These are phyloP conservation scores for Oryza officinalis DNA, from an alignment of 176 grass and related monocot species.

Conservation along the genomic window DNA sequence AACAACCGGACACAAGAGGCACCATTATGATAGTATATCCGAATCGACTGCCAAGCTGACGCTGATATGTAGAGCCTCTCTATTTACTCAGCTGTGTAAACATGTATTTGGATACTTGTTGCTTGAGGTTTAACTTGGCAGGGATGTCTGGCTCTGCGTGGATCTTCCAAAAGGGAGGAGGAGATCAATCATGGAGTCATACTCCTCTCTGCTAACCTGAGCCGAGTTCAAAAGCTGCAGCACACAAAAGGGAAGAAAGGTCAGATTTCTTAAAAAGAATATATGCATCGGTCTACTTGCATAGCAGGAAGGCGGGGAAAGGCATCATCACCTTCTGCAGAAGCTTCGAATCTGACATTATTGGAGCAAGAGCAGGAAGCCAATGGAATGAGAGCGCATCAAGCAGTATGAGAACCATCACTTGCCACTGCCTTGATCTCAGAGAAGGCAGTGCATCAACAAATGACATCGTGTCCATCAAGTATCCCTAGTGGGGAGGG, in stretches of 20 bases:
- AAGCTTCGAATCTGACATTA: slow-evolving; percentile 48
- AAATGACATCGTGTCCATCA: slow-evolving; percentile 89
- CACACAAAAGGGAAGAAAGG: neutral
- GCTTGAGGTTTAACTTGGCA: neutral
- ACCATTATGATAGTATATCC: neutral
- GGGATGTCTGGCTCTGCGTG: neutral
- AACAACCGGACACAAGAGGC: neutral
- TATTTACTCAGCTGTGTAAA: neutral
- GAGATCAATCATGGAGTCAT: slow-evolving; percentile 57
- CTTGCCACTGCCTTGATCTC: slow-evolving; percentile 64
- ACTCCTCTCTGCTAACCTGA: slow-evolving; percentile 62
- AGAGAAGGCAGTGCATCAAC: slow-evolving; percentile 71
- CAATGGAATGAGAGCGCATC: slow-evolving; percentile 60
- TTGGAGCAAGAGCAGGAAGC: slow-evolving; percentile 57
- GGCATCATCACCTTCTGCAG: slow-evolving; percentile 45
- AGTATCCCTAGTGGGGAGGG: slow-evolving; percentile 44
- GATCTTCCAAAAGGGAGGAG: slow-evolving; percentile 66
- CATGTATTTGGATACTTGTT: neutral
- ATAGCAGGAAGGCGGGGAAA: neutral
- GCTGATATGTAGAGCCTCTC: neutral
- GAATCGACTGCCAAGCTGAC: slow-evolving; percentile 2
- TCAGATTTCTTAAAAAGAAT: neutral
- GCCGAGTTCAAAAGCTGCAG: slow-evolving; percentile 62
- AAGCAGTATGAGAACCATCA: slow-evolving; percentile 70
- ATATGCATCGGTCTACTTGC: neutral